These are phyloP conservation scores for Lasiosphaeris hirsuta DNA, from an alignment of 495 filamentous ascomycete species.

Conservation along the genomic window DNA sequence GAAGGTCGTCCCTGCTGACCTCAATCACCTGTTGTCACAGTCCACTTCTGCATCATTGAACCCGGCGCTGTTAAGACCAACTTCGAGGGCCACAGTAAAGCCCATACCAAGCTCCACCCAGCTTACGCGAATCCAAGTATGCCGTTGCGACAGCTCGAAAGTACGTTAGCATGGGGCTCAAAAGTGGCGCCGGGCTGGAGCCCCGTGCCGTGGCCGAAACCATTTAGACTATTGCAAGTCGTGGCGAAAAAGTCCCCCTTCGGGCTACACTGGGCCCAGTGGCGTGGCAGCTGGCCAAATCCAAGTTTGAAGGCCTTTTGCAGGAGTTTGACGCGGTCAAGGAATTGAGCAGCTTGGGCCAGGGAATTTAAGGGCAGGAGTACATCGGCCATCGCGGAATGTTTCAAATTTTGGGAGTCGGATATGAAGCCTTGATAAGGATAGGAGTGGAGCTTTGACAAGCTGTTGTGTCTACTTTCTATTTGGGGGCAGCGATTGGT, in stretches of 20 bases:
- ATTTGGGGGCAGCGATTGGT: too few species aligned
- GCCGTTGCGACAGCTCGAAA: conserved; percentile 38
- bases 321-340: conserved; percentile 38
- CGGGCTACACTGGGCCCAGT: conserved; percentile 42
- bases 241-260: conserved; percentile 40
- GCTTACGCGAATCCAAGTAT: conserved; percentile 38
- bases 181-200: conserved; percentile 13
- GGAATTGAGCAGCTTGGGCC: conserved; percentile 22
- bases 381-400: too few species aligned
- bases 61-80: conserved; percentile 51
- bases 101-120: conserved; percentile 28
- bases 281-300: conserved; percentile 38
- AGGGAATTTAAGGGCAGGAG: conserved; percentile 1
- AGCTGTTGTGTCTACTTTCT: too few species aligned
- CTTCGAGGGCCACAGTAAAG: conserved; percentile 33
- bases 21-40: background rate
- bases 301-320: conserved; percentile 33
- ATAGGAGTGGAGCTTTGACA: too few species aligned
- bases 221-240: conserved; percentile 37
- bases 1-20: background rate
- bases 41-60: conserved; percentile 49
- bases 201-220: conserved; percentile 36
- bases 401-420: too few species aligned
- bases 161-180: conserved; percentile 38
- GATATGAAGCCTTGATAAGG: too few species aligned